Evolutionary conservation across 805 yeast species (phyloP).

Genomic region (Yamadazyma laniorum): DNA sequence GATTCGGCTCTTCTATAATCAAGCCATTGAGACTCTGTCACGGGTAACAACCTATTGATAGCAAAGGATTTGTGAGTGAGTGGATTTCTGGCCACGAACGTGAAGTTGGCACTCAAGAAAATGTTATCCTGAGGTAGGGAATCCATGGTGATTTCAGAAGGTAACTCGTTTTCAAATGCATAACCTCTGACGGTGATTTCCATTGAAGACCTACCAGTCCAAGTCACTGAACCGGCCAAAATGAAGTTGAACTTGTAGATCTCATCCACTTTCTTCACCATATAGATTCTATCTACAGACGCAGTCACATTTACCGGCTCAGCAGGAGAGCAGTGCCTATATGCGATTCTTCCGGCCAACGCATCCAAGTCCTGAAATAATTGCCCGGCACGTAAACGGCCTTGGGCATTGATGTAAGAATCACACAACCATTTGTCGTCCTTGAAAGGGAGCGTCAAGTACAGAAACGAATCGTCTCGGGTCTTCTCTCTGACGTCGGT

Average conservation of each 20-base stretch:
- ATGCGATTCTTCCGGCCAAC: slow-evolving; percentile 89
- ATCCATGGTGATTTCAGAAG: slow-evolving; percentile 52
- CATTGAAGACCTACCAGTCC: slow-evolving; percentile 96
- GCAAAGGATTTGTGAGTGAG: slow-evolving; percentile 87
- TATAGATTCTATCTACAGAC: slow-evolving; percentile 85
- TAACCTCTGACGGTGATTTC: slow-evolving; percentile 90
- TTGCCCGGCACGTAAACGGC: slow-evolving; percentile 90
- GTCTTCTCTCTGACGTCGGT: slow-evolving; percentile 71
- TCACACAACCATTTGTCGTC: slow-evolving; percentile 82
- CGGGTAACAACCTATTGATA: slow-evolving; percentile 76
- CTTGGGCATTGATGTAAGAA: slow-evolving; percentile 83
- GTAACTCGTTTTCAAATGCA: slow-evolving; percentile 59
- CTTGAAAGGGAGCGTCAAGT: slow-evolving; percentile 73
- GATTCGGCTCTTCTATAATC: slow-evolving; percentile 88
- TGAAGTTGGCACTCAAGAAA: slow-evolving; percentile 85
- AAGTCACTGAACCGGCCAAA: slow-evolving; percentile 86
- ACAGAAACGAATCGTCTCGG: slow-evolving; percentile 73
- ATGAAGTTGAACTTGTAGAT: slow-evolving; percentile 72
- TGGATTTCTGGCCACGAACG: slow-evolving; percentile 95
- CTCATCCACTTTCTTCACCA: slow-evolving; percentile 81
- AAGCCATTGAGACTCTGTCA: slow-evolving; percentile 71
- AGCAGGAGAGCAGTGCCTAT: slow-evolving; percentile 91
- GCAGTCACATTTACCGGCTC: slow-evolving; percentile 96
- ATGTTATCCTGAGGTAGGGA: slow-evolving; percentile 64
- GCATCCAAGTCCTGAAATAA: slow-evolving; percentile 93